Evolutionary conservation across 768 basidiomycete species (phyloP).

Genomic region (Leucocoprinus leucothites): DNA sequence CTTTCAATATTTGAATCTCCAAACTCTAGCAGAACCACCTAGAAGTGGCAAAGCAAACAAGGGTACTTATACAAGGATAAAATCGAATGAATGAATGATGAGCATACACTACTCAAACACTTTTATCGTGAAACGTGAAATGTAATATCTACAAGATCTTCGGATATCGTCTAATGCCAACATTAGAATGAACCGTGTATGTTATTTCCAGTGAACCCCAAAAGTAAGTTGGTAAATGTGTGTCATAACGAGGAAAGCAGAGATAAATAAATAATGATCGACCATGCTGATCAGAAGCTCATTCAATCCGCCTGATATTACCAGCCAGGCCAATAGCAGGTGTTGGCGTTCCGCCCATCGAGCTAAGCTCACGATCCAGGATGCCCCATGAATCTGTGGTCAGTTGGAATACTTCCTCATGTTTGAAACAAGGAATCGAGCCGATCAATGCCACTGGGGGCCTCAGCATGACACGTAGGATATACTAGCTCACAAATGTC

Average conservation of each 20-base stretch:
- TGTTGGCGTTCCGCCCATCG: slow-evolving; percentile 32
- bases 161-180: no score
- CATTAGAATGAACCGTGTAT: no score
- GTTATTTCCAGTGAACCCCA: no score
- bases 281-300: background rate
- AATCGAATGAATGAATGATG: slow-evolving; percentile 3
- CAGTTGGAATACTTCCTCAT: slow-evolving; percentile 33
- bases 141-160: no score
- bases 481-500: slow-evolving; percentile 27
- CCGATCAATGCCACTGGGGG: slow-evolving; percentile 26
- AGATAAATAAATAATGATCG: background rate
- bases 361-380: slow-evolving; percentile 32
- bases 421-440: slow-evolving; percentile 32
- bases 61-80: slow-evolving; percentile 2
- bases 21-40: no score
- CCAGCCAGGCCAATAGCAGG: slow-evolving; percentile 37
- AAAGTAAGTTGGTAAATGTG: no score
- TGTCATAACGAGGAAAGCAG: background rate
- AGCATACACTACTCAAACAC: background rate
- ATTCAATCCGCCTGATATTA: slow-evolving; percentile 13
- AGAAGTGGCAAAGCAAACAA: no score
- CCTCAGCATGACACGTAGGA: slow-evolving; percentile 30
- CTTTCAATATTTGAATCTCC: no score
- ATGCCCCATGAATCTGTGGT: slow-evolving; percentile 39
- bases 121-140: no score